Base-by-base conservation (phyloP, 108 stramenopile genomes). In the Cyclotella baltica region DNA sequence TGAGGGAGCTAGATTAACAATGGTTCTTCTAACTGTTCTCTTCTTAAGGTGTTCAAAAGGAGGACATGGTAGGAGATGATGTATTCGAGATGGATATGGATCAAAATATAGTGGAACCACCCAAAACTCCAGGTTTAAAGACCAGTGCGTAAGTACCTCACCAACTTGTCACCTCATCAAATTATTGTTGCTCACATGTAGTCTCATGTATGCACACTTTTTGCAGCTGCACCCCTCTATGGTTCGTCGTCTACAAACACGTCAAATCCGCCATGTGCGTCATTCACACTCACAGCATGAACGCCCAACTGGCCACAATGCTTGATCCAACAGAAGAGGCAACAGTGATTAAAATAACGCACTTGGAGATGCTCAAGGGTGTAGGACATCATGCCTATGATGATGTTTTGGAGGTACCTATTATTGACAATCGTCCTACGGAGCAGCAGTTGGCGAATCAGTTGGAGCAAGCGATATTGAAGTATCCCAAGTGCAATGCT, bases 361-460 rank as follows among this genome's bases (percentile, higher is more conserved):
- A 97, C 70, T 83, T 96, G 71, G 98, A 98, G 85, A 98, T 98
- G 98, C 83, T 98, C 63, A 98, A 98, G 83, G 98, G 98, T 1
- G 92, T 97, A 13, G 92, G 90, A 2, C 88, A 93, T 68, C 96
- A 96, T 70, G 90, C 91, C 13, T 98, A 89, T 70, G 91, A 98
- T 76, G 90, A 91, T 71, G 73, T 92, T 3, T 78, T 98, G 48
- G 96, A 94, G 56, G 77, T 98, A 33, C 98, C 98, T n/a, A 94
- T 98, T 67, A 97, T 98, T 72, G 95, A 98, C 63, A 98, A 98
- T 86, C 94, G 96, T 30, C 94, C 97, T 0, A 79, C 90, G n/a
- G 98, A 98, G 75, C 88, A 94, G 67, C 55, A 92, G 43, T 81
- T 98, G 35, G 92, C 97, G 47, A 92, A 90, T 57, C 94, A 95